phyloP scores from a whole-genome alignment of 495 filamentous ascomycete species.

The Sphaerosporella brunnea region DNA sequence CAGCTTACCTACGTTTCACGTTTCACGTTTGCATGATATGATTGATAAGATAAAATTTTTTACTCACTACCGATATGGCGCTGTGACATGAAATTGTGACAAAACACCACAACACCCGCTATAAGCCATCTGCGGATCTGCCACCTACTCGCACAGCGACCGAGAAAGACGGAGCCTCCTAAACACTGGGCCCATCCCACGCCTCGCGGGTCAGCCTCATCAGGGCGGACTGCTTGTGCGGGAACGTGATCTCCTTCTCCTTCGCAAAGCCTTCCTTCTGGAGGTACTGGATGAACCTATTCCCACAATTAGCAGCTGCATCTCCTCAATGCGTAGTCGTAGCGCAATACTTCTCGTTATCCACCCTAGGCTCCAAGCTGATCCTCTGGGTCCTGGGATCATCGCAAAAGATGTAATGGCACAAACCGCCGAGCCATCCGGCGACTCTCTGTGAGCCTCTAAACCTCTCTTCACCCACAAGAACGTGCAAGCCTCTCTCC shows the following conservation, averaged over 20 bases:
- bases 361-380: constrained; percentile 74
- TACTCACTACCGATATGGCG: too few species aligned
- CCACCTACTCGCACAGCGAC: too few species aligned
- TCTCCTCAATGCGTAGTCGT: too few species aligned
- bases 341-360: constrained; percentile 89
- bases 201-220: constrained; percentile 65
- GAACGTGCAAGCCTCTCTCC: constrained; percentile 71
- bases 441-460: constrained; percentile 55
- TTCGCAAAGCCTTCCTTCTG: constrained; percentile 65
- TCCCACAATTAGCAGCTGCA: too few species aligned
- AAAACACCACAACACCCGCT: too few species aligned
- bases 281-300: constrained; percentile 63
- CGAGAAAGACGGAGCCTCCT: too few species aligned
- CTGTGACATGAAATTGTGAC: too few species aligned
- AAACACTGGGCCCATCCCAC: constrained; percentile 54
- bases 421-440: constrained; percentile 66
- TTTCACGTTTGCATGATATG: too few species aligned
- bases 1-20: too few species aligned
- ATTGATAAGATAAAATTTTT: too few species aligned
- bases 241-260: constrained; percentile 71
- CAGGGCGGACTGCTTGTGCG: constrained; percentile 82
- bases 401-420: constrained; percentile 55
- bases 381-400: constrained; percentile 71
- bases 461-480: constrained; percentile 88
- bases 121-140: too few species aligned